Percentiles rank a stretch among this genome's conserved stretches.
Evolutionary conservation across 192 early-diverging fungal genomes (phyloP).

Genomic region (Coemansia sp.): DNA sequence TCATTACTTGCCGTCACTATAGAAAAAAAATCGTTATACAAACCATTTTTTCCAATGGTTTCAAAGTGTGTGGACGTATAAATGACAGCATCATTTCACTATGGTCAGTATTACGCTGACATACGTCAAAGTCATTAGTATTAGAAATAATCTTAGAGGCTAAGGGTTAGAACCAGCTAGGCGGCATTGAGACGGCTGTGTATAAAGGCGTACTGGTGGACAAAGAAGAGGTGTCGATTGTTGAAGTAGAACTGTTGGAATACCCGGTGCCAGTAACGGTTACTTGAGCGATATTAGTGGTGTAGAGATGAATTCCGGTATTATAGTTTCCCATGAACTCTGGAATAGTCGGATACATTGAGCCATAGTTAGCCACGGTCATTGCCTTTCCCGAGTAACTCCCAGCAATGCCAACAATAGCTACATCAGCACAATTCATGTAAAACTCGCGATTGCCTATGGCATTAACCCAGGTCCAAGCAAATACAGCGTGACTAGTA

Average conservation of each 20-base stretch:
- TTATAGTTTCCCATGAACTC: constrained; percentile 49
- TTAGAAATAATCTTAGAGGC: neutral
- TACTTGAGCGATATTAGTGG: constrained; percentile 6
- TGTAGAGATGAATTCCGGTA: constrained; percentile 25
- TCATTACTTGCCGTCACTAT: neutral
- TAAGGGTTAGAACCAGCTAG: neutral
- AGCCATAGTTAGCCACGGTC: constrained; percentile 60
- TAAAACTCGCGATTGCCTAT: constrained; percentile 70
- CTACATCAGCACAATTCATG: constrained; percentile 64
- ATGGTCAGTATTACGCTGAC: neutral
- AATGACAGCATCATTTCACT: neutral
- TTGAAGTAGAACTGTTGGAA: neutral
- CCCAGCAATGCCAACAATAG: constrained; percentile 23
- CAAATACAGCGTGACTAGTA: constrained; percentile 38
- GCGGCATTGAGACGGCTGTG: neutral
- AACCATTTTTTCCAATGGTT: neutral
- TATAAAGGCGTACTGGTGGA: neutral
- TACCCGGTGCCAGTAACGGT: constrained; percentile 11
- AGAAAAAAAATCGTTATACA: neutral
- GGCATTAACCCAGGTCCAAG: constrained; percentile 73
- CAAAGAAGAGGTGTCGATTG: neutral
- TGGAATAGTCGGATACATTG: constrained; percentile 48
- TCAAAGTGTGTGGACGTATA: neutral
- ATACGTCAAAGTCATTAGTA: neutral
- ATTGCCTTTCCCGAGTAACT: constrained; percentile 44